These are phyloP conservation scores for Saccharomycopsis fermentans DNA, from an alignment of 805 yeast genomes.

Conservation along the genomic window DNA sequence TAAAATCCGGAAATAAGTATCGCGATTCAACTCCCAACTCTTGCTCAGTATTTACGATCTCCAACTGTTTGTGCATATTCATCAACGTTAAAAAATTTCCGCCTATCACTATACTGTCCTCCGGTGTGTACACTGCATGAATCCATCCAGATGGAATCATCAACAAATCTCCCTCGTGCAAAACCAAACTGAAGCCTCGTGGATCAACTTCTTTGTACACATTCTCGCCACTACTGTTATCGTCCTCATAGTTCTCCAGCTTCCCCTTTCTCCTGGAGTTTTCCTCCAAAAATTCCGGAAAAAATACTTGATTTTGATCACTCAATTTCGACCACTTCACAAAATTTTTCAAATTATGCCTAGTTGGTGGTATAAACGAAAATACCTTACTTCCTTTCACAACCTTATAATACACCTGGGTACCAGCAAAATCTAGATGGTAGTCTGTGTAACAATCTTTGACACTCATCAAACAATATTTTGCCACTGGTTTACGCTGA, in stretches of 20 bases:
- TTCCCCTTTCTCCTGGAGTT: background rate
- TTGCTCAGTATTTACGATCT: conserved; percentile 51
- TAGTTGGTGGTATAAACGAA: conserved; percentile 70
- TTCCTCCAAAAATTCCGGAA: conserved; percentile 38
- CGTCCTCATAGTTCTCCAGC: background rate
- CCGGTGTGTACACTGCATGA: conserved; percentile 78
- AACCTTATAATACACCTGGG: conserved; percentile 82
- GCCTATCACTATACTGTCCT: conserved; percentile 73
- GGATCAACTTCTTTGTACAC: conserved; percentile 22
- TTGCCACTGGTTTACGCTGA: conserved; percentile 50
- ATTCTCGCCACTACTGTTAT: background rate
- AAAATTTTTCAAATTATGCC: conserved; percentile 48
- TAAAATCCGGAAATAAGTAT: conserved; percentile 71
- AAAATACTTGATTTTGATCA: conserved; percentile 54
- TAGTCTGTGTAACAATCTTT: conserved; percentile 75
- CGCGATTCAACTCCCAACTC: conserved; percentile 62
- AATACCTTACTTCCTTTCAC: conserved; percentile 67
- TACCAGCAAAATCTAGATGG: conserved; percentile 88
- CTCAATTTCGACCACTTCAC: conserved; percentile 62
- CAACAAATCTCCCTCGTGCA: conserved; percentile 60
- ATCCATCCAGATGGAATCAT: conserved; percentile 91
- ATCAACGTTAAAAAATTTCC: conserved; percentile 72
- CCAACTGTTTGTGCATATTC: conserved; percentile 53
- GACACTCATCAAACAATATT: conserved; percentile 81
- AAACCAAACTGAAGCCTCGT: conserved; percentile 43